Conservation (phyloP, 2,329 filamentous ascomycete species). For the Fusarium brachygibbosum region DNA sequence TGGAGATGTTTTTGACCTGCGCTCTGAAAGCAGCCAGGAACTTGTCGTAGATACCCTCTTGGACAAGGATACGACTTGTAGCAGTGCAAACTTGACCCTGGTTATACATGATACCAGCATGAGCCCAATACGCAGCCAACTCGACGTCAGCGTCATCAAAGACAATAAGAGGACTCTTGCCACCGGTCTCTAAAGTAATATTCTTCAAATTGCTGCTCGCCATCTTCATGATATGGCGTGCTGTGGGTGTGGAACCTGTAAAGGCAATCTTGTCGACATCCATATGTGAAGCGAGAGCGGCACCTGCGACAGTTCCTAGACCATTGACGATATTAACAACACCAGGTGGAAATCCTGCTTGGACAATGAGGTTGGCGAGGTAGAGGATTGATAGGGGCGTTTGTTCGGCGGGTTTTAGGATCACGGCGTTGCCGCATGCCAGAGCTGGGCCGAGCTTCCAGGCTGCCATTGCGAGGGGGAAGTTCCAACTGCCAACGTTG, state of each 20-base stretch:
- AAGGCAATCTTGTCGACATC: slow-evolving; percentile 84
- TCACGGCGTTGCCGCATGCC: slow-evolving; percentile 73
- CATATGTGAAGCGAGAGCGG: slow-evolving; percentile 75
- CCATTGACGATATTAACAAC: slow-evolving; percentile 84
- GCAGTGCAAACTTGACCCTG: slow-evolving; percentile 76
- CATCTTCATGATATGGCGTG: slow-evolving; percentile 80
- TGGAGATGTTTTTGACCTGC: slow-evolving; percentile 59
- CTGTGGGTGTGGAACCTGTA: slow-evolving; percentile 80
- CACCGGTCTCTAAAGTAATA: slow-evolving; percentile 75
- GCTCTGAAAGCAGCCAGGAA: slow-evolving; percentile 62
- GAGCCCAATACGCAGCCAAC: slow-evolving; percentile 73
- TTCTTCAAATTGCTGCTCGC: slow-evolving; percentile 76
- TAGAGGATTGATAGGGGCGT: slow-evolving; percentile 75
- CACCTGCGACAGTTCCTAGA: slow-evolving; percentile 75
- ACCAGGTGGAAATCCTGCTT: slow-evolving; percentile 83
- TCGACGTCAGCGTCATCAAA: slow-evolving; percentile 76
- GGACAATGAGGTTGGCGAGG: slow-evolving; percentile 74
- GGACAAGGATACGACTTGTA: slow-evolving; percentile 74
- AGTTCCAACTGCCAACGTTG: slow-evolving; percentile 69
- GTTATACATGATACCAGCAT: slow-evolving; percentile 68
- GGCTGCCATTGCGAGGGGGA: slow-evolving; percentile 62
- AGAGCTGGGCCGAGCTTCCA: slow-evolving; percentile 84
- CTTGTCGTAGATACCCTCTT: slow-evolving; percentile 70
- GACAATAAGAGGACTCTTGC: slow-evolving; percentile 74
- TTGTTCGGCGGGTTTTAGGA: slow-evolving; percentile 77